Conservation (phyloP, 1,284 basidiomycete genomes). For the Microbotryum intermedium region DNA sequence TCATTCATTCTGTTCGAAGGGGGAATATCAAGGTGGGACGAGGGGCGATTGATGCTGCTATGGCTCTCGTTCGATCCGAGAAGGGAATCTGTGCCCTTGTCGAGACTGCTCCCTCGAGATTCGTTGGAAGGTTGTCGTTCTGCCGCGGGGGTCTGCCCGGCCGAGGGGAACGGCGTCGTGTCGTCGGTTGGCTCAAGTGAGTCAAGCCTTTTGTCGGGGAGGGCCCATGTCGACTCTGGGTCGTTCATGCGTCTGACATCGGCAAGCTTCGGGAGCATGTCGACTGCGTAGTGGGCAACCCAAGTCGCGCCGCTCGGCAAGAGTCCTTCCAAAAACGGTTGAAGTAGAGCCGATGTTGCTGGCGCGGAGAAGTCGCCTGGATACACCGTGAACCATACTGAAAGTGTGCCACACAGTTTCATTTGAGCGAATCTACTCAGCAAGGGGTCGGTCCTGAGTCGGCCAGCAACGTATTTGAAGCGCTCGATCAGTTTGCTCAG, state of each 20-base stretch:
- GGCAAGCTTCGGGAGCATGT: conserved; percentile 31
- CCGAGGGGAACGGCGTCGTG: too few relatives aligned
- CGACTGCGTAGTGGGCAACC: conserved; percentile 35
- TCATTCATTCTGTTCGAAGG: too few relatives aligned
- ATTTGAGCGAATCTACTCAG: conserved; percentile 35
- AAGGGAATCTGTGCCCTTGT: too few relatives aligned
- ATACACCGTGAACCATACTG: conserved; percentile 34
- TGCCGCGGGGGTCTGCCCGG: too few relatives aligned
- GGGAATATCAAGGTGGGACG: too few relatives aligned
- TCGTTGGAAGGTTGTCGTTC: too few relatives aligned
- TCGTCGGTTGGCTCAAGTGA: neutral
- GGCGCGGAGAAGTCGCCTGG: conserved; percentile 33
- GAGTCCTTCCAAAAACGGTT: conserved; percentile 24
- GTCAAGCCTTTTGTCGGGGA: conserved; percentile 25
- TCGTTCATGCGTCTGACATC: conserved; percentile 18
- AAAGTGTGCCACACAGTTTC: conserved; percentile 34
- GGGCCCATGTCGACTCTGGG: conserved; percentile 33
- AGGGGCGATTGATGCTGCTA: too few relatives aligned
- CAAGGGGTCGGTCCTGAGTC: conserved; percentile 29
- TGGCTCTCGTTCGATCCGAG: too few relatives aligned
- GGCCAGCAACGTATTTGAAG: conserved; percentile 30
- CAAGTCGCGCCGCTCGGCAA: conserved; percentile 27
- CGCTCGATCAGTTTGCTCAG: conserved; percentile 32
- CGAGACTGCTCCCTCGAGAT: too few relatives aligned
- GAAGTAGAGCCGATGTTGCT: conserved; percentile 16